Evolutionary conservation across 352 stramenopile genomes (phyloP).

Genomic region (Pythium aquatile): DNA sequence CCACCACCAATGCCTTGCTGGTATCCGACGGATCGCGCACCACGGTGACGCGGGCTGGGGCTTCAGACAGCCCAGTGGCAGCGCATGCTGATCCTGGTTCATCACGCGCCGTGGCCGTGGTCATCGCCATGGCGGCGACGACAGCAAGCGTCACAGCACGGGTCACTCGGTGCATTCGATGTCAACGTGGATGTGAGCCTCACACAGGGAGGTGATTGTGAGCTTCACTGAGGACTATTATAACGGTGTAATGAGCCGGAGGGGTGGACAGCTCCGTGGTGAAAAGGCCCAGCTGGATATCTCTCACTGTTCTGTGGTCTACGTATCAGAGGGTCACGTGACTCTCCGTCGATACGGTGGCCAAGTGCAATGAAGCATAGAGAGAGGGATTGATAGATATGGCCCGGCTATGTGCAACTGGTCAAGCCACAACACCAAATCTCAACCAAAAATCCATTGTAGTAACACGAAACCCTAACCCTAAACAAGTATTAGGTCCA

Average conservation of each 20-base stretch:
- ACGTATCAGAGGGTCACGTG: not conserved
- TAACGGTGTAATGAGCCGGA: no score
- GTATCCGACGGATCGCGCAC: not conserved
- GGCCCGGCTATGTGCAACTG: not conserved
- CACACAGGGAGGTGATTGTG: not conserved
- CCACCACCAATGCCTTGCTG: constrained; percentile 3
- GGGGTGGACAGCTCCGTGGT: no score
- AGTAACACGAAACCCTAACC: no score
- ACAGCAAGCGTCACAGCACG: not conserved
- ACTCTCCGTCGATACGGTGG: not conserved
- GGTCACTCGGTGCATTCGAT: not conserved
- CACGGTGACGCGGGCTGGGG: not conserved
- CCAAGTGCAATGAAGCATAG: not conserved
- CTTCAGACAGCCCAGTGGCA: not conserved
- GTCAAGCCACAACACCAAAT: not conserved
- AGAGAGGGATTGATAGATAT: not conserved
- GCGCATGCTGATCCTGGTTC: not conserved
- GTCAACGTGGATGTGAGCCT: not conserved
- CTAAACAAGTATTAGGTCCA: no score
- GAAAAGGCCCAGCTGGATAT: no score
- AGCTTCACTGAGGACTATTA: not conserved
- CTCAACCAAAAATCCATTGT: not conserved
- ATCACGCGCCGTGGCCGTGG: constrained; percentile 6
- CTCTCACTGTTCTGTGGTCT: no score
- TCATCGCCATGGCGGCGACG: not conserved